Conservation (phyloP, 148 eudicot species). For the Heliosperma pusillum region DNA sequence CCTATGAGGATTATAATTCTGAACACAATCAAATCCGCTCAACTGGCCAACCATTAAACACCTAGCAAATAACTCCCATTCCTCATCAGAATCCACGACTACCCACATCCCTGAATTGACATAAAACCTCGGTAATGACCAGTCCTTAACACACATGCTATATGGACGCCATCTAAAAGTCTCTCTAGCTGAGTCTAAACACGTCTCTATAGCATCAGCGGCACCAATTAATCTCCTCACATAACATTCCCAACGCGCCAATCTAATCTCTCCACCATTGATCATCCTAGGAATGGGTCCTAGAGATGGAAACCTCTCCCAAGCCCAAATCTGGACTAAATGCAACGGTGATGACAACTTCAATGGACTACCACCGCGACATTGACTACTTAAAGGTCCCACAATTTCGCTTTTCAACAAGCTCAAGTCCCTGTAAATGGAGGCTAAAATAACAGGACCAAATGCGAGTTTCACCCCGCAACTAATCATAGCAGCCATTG, state of each 20-base stretch:
- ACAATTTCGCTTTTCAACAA: slow-evolving; percentile 13
- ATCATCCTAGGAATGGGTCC: no score
- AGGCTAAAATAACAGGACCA: slow-evolving; percentile 34
- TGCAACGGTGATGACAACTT: slow-evolving; percentile 29
- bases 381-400: not conserved
- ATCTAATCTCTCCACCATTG: not conserved
- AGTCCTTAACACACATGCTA: not conserved
- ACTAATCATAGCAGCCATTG: slow-evolving; percentile 30
- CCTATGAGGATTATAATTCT: slow-evolving; percentile 4
- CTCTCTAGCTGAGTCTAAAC: not conserved
- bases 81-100: slow-evolving; percentile 5
- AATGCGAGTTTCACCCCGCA: slow-evolving; percentile 26
- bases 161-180: not conserved
- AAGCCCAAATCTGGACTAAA: slow-evolving; percentile 40
- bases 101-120: slow-evolving; percentile 5
- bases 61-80: not conserved
- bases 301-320: no score
- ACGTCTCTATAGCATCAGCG: not conserved
- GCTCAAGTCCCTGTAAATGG: slow-evolving; percentile 34
- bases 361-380: not conserved
- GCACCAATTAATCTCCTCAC: not conserved
- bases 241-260: not conserved
- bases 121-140: not conserved
- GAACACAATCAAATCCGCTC: slow-evolving; percentile 4
- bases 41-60: slow-evolving; percentile 4